phyloP scores from a whole-genome alignment of 352 stramenopile genomes.

The Phytophthora citricola region DNA sequence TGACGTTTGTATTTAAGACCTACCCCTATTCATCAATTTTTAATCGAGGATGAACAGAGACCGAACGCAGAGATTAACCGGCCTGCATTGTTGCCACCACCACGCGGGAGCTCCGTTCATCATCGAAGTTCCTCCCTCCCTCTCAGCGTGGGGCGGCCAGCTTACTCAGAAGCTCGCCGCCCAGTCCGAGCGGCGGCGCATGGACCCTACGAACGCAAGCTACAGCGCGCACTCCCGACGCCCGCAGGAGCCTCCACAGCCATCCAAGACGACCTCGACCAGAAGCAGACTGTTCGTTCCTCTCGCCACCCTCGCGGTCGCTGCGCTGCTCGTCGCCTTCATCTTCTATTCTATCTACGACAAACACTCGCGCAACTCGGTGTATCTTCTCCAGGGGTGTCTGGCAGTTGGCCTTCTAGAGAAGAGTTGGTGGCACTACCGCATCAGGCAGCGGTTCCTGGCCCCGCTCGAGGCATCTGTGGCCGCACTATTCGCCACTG shows the following conservation, averaged over 20 bases:
- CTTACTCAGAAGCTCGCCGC: constrained; percentile 32
- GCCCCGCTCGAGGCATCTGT: constrained; percentile 35
- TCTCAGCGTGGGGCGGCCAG: constrained; percentile 20
- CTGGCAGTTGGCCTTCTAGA: constrained; percentile 52
- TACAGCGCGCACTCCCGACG: constrained; percentile 22
- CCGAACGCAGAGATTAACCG: constrained; percentile 25
- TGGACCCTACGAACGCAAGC: constrained; percentile 21
- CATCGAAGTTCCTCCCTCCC: constrained; percentile 3
- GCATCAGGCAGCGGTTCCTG: constrained; percentile 65
- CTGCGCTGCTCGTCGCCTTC: constrained; percentile 31
- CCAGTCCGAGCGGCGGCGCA: constrained; percentile 24
- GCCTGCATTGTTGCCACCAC: constrained; percentile 6
- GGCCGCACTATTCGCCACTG: constrained; percentile 16
- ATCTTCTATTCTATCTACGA: constrained; percentile 53
- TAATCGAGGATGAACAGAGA: constrained; percentile 23
- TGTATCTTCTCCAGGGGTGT: constrained; percentile 49
- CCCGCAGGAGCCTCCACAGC: constrained; percentile 4
- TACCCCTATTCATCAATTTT: constrained; percentile 15
- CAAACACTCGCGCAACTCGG: constrained; percentile 33
- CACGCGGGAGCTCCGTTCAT: constrained; percentile 11
- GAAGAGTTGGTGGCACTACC: constrained; percentile 70
- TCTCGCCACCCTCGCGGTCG: constrained; percentile 16
- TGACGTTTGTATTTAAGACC: constrained; percentile 1
- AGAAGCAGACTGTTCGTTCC: constrained; percentile 25
- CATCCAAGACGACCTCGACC: constrained; percentile 27